phyloP scores from a whole-genome alignment of 352 stramenopile species.

The Globisporangium lucens region DNA sequence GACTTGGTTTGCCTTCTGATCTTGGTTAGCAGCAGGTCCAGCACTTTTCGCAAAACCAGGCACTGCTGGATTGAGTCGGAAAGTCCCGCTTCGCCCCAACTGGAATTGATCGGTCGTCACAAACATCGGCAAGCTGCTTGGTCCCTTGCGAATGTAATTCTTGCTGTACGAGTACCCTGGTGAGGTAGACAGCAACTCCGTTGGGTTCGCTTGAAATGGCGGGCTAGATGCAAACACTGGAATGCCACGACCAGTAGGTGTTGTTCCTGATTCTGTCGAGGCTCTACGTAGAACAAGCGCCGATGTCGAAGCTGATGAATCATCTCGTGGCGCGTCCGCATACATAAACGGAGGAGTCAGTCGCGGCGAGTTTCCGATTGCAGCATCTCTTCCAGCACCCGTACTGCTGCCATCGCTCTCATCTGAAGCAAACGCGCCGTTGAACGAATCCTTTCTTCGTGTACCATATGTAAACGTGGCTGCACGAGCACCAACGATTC shows the following conservation, averaged over 20 bases:
- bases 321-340: neutral
- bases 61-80: slow-evolving; percentile 3
- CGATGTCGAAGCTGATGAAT: slow-evolving; percentile 15
- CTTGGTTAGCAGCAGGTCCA: slow-evolving; percentile 1
- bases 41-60: slow-evolving; percentile 18
- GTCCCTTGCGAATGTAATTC: slow-evolving; percentile 46
- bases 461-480: slow-evolving; percentile 16
- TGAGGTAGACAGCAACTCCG: slow-evolving; percentile 67
- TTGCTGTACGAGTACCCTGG: slow-evolving; percentile 75
- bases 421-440: slow-evolving; percentile 38
- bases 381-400: slow-evolving; percentile 4
- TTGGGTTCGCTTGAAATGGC: slow-evolving; percentile 64
- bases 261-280: slow-evolving; percentile 13
- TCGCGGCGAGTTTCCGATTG: slow-evolving; percentile 22
- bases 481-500: slow-evolving; percentile 1
- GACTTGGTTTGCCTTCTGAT: slow-evolving; percentile 9
- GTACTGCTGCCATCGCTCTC: slow-evolving; percentile 8
- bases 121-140: slow-evolving; percentile 49
- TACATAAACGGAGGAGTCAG: slow-evolving; percentile 38
- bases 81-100: slow-evolving; percentile 19
- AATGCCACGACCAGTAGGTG: slow-evolving; percentile 15
- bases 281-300: slow-evolving; percentile 22
- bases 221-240: slow-evolving; percentile 46
- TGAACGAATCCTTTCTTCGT: slow-evolving; percentile 42
- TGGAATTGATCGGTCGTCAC: slow-evolving; percentile 55